phyloP scores from a whole-genome alignment of 2,329 filamentous ascomycete genomes.

The Lecanosticta acicola region DNA sequence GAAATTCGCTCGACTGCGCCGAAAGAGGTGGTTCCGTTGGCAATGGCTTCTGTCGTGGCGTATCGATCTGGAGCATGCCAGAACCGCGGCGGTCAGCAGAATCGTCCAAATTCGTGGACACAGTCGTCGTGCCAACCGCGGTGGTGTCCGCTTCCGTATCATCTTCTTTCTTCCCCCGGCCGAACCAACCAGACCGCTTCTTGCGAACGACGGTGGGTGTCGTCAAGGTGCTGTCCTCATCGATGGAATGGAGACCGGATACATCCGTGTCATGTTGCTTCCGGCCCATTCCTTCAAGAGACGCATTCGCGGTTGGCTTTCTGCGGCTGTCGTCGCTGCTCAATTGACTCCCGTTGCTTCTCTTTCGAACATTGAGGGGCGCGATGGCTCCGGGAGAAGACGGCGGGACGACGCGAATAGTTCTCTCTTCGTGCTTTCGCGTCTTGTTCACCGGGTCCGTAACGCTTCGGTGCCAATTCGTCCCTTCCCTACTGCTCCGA shows the following conservation, averaged over 20 bases:
- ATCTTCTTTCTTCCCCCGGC: constrained; percentile 27
- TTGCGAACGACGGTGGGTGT: constrained; percentile 30
- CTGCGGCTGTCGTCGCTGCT: constrained; percentile 15
- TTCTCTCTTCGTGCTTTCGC: constrained; percentile 36
- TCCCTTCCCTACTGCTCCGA: constrained; percentile 28
- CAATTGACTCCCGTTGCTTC: constrained; percentile 28
- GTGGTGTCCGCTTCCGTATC: constrained; percentile 12
- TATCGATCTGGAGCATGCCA: constrained; percentile 28
- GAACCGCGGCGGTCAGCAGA: constrained; percentile 17
- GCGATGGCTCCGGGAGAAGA: constrained; percentile 46
- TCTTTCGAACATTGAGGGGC: constrained; percentile 53
- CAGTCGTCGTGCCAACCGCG: constrained; percentile 1
- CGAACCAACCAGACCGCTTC: constrained; percentile 46
- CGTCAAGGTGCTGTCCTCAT: constrained; percentile 24
- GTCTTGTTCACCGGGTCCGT: constrained; percentile 38
- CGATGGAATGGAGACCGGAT: constrained; percentile 25
- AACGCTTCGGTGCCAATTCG: constrained; percentile 37
- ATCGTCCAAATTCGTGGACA: constrained; percentile 11
- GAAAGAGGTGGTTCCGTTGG: constrained; percentile 27
- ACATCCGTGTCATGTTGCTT: constrained; percentile 15
- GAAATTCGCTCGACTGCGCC: constrained; percentile 39
- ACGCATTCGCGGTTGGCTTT: constrained; percentile 16
- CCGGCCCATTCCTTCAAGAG: constrained; percentile 17
- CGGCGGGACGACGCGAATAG: constrained; percentile 53
- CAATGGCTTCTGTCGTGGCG: constrained; percentile 20